Evolutionary conservation across 2,329 filamentous ascomycete species (phyloP), one percentile per base, ranked within the genome.

Genomic region (Curvularia spicifera): DNA sequence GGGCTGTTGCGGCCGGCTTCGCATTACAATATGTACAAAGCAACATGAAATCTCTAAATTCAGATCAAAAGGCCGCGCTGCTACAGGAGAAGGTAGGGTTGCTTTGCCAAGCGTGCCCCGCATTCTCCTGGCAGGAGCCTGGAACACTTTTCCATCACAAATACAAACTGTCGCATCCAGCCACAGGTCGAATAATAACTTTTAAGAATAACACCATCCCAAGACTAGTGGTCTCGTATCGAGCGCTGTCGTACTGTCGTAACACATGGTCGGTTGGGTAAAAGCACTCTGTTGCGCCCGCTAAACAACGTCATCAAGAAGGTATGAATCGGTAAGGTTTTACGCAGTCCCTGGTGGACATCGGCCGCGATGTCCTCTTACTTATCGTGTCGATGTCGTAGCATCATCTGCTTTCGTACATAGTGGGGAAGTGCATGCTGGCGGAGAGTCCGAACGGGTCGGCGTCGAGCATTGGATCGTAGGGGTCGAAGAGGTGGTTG

Each of bases 371-470:
- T 51, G 56, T 53, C 48, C 55, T 61, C 55, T 59, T 63, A 39
- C 43, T 44, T 13, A 31, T 56, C 43, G 39, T 42, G 33, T 59
- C 26, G 47, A 62, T 60, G 29, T 70, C 56, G 43, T 56, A 67
- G 60, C 53, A 56, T 74, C 65, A 78, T 71, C 75, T 69, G 56
- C 78, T 73, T 59, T 80, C 78, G 73, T 91, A 92, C 51, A 87
- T 86, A 77, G 89, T 91, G 10, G 93, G 93, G 71, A 97, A 97
- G 65, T 94, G 91, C 94, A 97, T 97, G 79, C 91, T 96, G 35
- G 93, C 93, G 58, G 91, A 94, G 51, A 97, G 82, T 12, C 93
- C 93, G 71, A 97, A 98, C 0, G 94, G 94, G 77, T 97, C 93
- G 77, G 93, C 91, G 74, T 97, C 93, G 48, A 96, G 82, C 79